A percentile compares a stretch with the other conserved stretches of the same genome.
These are phyloP conservation scores for Pseudogymnoascus verrucosus DNA, from an alignment of 2,329 filamentous ascomycete species.

Conservation along the genomic window DNA sequence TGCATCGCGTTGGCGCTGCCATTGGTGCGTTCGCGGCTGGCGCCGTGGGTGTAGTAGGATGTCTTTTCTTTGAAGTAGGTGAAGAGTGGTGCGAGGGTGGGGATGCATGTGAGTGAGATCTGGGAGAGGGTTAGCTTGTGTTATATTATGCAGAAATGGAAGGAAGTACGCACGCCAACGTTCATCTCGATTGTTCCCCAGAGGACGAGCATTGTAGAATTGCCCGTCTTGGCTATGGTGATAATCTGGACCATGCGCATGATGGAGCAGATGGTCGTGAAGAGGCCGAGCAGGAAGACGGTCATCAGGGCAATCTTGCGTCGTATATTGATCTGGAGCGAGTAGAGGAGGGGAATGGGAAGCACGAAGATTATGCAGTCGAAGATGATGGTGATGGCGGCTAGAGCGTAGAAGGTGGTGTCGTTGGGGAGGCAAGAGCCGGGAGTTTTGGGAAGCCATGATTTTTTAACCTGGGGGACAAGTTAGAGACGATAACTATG, in stretches of 20 bases:
- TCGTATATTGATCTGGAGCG: constrained; percentile 28
- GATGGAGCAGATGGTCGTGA: constrained; percentile 47
- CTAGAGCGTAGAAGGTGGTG: constrained; percentile 29
- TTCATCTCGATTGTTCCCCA: constrained; percentile 53
- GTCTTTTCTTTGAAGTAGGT: constrained; percentile 13
- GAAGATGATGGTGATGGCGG: constrained; percentile 29
- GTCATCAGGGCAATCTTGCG: constrained; percentile 28
- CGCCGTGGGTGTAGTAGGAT: constrained; percentile 4
- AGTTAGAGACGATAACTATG: constrained; percentile 44
- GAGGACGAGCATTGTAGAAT: constrained; percentile 47
- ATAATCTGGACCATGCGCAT: constrained; percentile 44
- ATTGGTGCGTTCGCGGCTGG: not conserved
- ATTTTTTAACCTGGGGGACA: constrained; percentile 16
- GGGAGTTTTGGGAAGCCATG: constrained; percentile 25
- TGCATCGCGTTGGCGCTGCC: constrained; percentile 1
- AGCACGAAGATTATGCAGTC: constrained; percentile 30
- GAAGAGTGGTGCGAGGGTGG: constrained; percentile 14
- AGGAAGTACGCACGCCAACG: constrained; percentile 38
- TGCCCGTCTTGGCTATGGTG: constrained; percentile 43
- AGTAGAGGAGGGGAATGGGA: constrained; percentile 29
- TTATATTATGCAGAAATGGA: not conserved
- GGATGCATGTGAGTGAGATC: constrained; percentile 17
- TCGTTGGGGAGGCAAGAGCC: constrained; percentile 30
- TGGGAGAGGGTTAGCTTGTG: not conserved
- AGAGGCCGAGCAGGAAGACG: constrained; percentile 45